Evolutionary conservation across 306 rosid species (phyloP), one percentile per base, ranked within the genome.

Genomic region (Prunus dulcis): DNA sequence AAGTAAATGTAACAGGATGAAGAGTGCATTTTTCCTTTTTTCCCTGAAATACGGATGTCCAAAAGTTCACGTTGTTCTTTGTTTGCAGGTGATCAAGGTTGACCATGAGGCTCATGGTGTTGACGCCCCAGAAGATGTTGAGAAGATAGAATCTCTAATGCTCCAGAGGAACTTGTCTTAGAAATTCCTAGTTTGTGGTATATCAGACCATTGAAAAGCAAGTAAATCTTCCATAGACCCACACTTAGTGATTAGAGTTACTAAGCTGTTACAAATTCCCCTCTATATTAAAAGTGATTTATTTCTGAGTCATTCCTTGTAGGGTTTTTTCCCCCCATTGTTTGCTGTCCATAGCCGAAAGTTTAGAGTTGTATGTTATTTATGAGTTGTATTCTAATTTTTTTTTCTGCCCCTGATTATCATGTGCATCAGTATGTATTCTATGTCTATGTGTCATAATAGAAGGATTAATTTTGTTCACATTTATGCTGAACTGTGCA

Each of bases 71-170:
- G 6, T 57, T 3, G 12, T 49, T 67, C 8, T 75, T 20, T 32
- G 74, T 66, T 63, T 74, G 55, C 79, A 95, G 99, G 97, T 95
- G 77, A 92, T 95, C 64, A 92, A 92, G 81, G 97, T 92, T 71
- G 86, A 95, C 72, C 99, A 92, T 27, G 97, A 95, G 58, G 99
- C 96, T 32, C 99, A 95, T 66, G 99, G 99, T 43, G 93, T 95
- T 45, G 99, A 95, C 84, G 57, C 85, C 67, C 97, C 99, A 4
- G 97, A 90, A 88, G 99, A 95, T 76, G 92, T 95, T 5, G 90
- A 49, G 68, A 95, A 90, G 89, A 89, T 92, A 62, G 97, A 95
- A 89, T 64, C 92, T 82, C 84, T 86, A 12, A 88, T 95, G 92
- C 91, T 78, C 0, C 86, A 90, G 85, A 84, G 81, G 81, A 92